These are phyloP conservation scores for Penicillium sp. DNA, from an alignment of 2,329 filamentous ascomycete genomes.

Conservation along the genomic window DNA sequence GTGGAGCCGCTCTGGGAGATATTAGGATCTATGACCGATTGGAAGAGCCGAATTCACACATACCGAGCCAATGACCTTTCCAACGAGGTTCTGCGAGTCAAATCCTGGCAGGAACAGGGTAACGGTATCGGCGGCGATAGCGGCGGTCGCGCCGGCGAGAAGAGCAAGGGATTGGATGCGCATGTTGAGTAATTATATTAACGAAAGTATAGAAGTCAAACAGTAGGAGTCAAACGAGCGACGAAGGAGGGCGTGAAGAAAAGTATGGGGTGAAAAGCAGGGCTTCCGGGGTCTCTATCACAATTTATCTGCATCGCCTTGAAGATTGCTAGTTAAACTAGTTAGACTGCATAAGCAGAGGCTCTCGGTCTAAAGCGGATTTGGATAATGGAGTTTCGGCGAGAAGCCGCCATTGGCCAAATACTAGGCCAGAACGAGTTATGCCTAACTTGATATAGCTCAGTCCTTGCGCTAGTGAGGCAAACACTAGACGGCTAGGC, in stretches of 20 bases:
- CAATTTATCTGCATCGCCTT: not conserved
- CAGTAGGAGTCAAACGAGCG: not conserved
- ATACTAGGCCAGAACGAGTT: not conserved
- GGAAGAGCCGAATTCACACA: not conserved
- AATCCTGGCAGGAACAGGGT: conserved; percentile 7
- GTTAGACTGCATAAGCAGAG: not conserved
- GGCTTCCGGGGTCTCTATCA: not conserved
- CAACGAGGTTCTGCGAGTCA: not conserved
- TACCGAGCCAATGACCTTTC: conserved; percentile 8
- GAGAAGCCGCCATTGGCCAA: not conserved
- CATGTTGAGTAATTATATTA: conserved; percentile 1
- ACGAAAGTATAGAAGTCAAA: conserved; percentile 2
- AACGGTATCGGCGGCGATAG: conserved; percentile 5
- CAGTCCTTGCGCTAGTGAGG: not conserved
- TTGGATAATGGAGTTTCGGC: not conserved
- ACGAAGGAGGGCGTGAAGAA: not conserved
- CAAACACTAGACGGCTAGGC: not conserved
- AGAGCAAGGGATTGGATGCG: conserved; percentile 9
- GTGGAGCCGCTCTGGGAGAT: conserved; percentile 3
- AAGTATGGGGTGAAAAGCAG: not conserved
- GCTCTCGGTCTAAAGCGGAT: not conserved
- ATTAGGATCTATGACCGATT: not conserved
- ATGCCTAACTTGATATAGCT: not conserved
- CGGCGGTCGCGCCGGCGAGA: conserved; percentile 5
- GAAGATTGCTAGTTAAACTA: not conserved